phyloP scores from a whole-genome alignment of 2,329 filamentous ascomycete genomes.

The Xylariomycetidae sp. region DNA sequence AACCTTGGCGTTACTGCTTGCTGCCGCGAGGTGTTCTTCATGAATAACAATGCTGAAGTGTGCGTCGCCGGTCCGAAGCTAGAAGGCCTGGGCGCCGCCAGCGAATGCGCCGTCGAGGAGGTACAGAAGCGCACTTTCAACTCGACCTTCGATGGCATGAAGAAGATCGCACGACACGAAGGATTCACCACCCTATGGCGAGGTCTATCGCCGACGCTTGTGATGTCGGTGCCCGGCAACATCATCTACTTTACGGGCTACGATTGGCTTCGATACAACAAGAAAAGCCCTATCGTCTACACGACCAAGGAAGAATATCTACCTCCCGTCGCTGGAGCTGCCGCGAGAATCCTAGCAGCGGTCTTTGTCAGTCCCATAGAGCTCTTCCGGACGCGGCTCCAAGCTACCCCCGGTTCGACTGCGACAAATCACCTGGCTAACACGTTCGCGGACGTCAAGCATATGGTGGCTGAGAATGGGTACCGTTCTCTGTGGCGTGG shows the following conservation, averaged over 20 bases:
- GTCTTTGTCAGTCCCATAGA: conserved; percentile 85
- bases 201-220: conserved; percentile 85
- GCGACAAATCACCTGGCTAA: conserved; percentile 69
- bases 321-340: conserved; percentile 74
- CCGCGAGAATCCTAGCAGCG: conserved; percentile 75
- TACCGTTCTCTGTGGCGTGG: conserved; percentile 86
- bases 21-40: conserved; percentile 96
- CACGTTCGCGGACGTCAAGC: conserved; percentile 69
- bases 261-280: conserved; percentile 81
- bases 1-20: conserved; percentile 91
- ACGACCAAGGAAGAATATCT: conserved; percentile 65
- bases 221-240: conserved; percentile 92
- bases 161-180: conserved; percentile 93
- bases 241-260: conserved; percentile 99
- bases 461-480: conserved; percentile 75
- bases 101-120: conserved; percentile 83
- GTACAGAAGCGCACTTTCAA: conserved; percentile 78
- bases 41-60: conserved; percentile 76
- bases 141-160: conserved; percentile 85
- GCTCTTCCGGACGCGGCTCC: conserved; percentile 88
- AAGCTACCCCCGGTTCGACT: conserved; percentile 61
- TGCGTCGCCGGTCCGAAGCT: conserved; percentile 68
- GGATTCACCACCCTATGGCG: conserved; percentile 84
- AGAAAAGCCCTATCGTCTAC: conserved; percentile 64
- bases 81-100: conserved; percentile 35